Base-by-base conservation (phyloP, 2,329 filamentous ascomycete species). In the Didymella arachidicola region DNA sequence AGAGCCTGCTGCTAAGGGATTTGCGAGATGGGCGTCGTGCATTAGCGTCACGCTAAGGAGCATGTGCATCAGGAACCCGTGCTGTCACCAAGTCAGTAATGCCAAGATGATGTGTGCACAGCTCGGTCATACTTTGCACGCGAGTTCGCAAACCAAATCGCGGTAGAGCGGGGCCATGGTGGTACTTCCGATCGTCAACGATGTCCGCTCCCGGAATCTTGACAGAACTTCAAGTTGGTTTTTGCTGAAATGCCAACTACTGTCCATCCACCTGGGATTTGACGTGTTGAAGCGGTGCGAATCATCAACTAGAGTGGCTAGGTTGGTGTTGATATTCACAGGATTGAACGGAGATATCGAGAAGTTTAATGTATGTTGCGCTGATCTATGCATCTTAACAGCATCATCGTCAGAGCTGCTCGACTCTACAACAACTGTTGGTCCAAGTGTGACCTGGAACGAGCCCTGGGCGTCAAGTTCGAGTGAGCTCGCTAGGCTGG, bases 1-100 rank as follows among this genome's bases (percentile, higher is more conserved):
- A 66, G 69, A 64, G 7, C 47, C 26, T 44, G 18, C 25, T 27
- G 42, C 16, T 16, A 6, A 54, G n/a, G 41, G 61, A 63, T 38
- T 53, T 7, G 69, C 58, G 14, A 83, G 69, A 59, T 80, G 75
- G 6, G 81, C 77, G 59, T 86, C 84, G 62, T 88, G 85, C 61
- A 84, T 79, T 3, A 83, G 69, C 2, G 84, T 82, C 22, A 87
- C 65, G 19, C 82, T 78, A 29, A 86, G 74, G 18, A 86, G 77
- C 45, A 82, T 75, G 67, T 87, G 85, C 74, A 86, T 80, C 5
- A 87, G 75, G 53, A 83, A 86, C 0, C 81, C 78, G 47, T 84
- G 74, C 81, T 83, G 32, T 3, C 0, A 7, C 6, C 4, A 42
- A 6, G 4, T 57, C 14, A 61, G 60, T 44, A 32, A 47, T 10